These are phyloP conservation scores for Syzygium malaccense DNA, from an alignment of 441 rosid genomes.

Conservation along the genomic window DNA sequence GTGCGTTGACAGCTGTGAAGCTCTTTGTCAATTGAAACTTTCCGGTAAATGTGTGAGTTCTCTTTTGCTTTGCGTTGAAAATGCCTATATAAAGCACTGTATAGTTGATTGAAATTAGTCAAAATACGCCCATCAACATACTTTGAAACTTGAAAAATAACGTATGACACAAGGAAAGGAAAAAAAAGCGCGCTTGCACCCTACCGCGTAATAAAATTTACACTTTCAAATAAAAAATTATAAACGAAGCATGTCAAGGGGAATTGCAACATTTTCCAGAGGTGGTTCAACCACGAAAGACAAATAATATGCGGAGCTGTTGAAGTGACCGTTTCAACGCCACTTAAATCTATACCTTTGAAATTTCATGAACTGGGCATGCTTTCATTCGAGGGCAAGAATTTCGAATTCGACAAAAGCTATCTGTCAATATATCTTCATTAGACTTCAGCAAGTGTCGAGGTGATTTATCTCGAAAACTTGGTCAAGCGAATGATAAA, in stretches of 20 bases:
- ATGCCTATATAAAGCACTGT: neutral
- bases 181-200: neutral
- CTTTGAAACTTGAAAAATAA: neutral
- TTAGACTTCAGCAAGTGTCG: neutral
- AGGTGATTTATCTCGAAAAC: neutral
- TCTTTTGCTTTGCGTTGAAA: neutral
- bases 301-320: neutral
- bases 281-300: neutral
- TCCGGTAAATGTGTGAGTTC: neutral
- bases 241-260: neutral
- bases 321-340: neutral
- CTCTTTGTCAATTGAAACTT: neutral
- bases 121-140: neutral
- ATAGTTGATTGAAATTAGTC: neutral
- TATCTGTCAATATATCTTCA: neutral
- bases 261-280: neutral
- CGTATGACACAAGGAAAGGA: neutral
- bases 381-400: neutral
- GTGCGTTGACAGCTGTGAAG: neutral
- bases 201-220: neutral
- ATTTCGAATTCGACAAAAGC: neutral
- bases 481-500: neutral
- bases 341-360: neutral
- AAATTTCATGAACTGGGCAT: neutral
- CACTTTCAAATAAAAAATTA: neutral